phyloP scores from a whole-genome alignment of 306 rosid species.

The Prunus campanulata region DNA sequence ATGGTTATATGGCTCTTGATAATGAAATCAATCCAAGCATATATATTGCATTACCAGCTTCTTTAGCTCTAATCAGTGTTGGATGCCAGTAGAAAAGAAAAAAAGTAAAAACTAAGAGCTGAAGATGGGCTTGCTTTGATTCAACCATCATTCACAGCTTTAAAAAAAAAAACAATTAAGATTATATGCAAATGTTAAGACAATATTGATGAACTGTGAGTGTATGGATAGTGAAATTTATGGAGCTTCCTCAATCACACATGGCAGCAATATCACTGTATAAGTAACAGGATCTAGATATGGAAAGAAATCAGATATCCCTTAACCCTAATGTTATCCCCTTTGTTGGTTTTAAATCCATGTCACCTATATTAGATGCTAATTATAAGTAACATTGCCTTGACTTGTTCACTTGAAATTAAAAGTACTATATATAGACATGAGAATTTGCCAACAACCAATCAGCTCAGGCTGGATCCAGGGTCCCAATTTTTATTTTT shows the following conservation, averaged over 20 bases:
- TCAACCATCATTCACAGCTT: not conserved
- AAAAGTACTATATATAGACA: no score
- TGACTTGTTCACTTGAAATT: not conserved
- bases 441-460: no score
- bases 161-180: not conserved
- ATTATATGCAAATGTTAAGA: not conserved
- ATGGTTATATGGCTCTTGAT: not conserved
- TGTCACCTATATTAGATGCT: not conserved
- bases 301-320: not conserved
- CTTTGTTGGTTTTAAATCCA: no score
- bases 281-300: not conserved
- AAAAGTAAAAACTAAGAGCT: not conserved
- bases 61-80: not conserved
- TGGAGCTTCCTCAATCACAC: not conserved
- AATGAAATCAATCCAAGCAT: not conserved
- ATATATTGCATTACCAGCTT: not conserved
- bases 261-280: not conserved
- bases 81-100: not conserved
- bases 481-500: no score
- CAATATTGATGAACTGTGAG: not conserved
- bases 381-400: not conserved
- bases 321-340: no score
- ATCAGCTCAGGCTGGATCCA: no score
- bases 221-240: not conserved
- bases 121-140: conserved; percentile 1